Conservation (phyloP, 2,329 filamentous ascomycete genomes). For the Lithohypha guttulata region DNA sequence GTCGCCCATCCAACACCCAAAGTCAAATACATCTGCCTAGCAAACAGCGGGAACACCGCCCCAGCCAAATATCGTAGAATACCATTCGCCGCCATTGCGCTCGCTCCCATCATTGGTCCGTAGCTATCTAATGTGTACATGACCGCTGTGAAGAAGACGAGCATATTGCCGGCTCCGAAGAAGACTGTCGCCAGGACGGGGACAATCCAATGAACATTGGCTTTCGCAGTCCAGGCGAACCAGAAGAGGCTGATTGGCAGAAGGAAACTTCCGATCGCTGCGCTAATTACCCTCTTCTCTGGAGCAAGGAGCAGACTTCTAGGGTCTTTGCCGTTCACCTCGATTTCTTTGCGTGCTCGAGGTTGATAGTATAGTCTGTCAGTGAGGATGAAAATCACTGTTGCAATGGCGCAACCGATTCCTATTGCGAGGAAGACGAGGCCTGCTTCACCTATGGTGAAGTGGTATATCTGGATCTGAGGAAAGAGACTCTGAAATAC, state of each 20-base stretch:
- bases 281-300: constrained; percentile 39
- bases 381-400: constrained; percentile 17
- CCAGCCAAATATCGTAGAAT: constrained; percentile 27
- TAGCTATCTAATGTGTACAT: constrained; percentile 26
- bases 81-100: constrained; percentile 26
- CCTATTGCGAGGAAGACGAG: constrained; percentile 77
- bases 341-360: constrained; percentile 10
- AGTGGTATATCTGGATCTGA: constrained; percentile 47
- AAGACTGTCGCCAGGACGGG: constrained; percentile 20
- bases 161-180: constrained; percentile 24
- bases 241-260: constrained; percentile 39
- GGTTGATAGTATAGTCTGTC: constrained; percentile 19
- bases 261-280: constrained; percentile 39
- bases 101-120: constrained; percentile 22
- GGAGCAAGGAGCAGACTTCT: constrained; percentile 28
- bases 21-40: constrained; percentile 26
- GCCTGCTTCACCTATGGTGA: constrained; percentile 55
- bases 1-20: constrained; percentile 27
- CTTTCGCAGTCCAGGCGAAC: constrained; percentile 38
- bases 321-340: constrained; percentile 10
- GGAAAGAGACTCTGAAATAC: constrained; percentile 51
- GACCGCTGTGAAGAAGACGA: constrained; percentile 37
- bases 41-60: constrained; percentile 29
- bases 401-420: constrained; percentile 51
- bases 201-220: constrained; percentile 32